phyloP scores from a whole-genome alignment of 2,329 filamentous ascomycete species.

The Cladosporium sp. region DNA sequence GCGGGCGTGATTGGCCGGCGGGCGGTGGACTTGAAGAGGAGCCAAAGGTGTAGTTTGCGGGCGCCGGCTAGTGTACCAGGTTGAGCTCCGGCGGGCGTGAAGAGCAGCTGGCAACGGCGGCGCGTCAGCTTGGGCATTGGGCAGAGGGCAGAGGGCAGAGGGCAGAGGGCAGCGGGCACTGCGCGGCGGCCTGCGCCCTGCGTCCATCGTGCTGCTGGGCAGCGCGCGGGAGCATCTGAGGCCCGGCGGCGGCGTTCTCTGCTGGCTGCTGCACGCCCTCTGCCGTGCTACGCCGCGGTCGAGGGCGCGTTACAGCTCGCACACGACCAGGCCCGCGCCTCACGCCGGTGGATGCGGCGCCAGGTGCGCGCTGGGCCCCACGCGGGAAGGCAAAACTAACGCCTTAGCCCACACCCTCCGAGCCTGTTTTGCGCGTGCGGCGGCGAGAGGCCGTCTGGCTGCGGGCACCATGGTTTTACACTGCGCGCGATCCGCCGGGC shows the following conservation, averaged over 20 bases:
- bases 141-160: background rate
- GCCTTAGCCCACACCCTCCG: background rate
- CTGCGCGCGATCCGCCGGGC: background rate
- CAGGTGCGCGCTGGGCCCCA: constrained; percentile 1
- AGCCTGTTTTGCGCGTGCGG: constrained; percentile 1
- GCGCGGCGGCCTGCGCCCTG: no score
- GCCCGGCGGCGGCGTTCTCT: no score
- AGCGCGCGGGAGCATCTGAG: background rate
- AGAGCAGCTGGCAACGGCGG: background rate
- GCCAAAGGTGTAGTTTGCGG: constrained; percentile 12
- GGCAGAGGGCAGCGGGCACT: background rate
- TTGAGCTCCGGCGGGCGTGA: constrained; percentile 8
- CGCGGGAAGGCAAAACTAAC: constrained; percentile 4
- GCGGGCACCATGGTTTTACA: constrained; percentile 1
- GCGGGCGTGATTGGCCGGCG: constrained; percentile 6
- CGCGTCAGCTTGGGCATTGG: constrained; percentile 1
- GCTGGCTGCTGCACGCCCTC: background rate
- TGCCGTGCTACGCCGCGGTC: background rate
- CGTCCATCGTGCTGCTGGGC: background rate
- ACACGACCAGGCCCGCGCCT: background rate
- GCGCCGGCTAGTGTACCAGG: constrained; percentile 12
- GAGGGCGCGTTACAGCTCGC: constrained; percentile 1
- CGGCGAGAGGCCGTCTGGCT: background rate
- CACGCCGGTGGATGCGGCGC: constrained; percentile 4
- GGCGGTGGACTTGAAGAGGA: constrained; percentile 9